Percentiles rank a stretch among this genome's conserved stretches.
Evolutionary conservation across 2,329 filamentous ascomycete genomes (phyloP).

Genomic region (Endothia cerciana): DNA sequence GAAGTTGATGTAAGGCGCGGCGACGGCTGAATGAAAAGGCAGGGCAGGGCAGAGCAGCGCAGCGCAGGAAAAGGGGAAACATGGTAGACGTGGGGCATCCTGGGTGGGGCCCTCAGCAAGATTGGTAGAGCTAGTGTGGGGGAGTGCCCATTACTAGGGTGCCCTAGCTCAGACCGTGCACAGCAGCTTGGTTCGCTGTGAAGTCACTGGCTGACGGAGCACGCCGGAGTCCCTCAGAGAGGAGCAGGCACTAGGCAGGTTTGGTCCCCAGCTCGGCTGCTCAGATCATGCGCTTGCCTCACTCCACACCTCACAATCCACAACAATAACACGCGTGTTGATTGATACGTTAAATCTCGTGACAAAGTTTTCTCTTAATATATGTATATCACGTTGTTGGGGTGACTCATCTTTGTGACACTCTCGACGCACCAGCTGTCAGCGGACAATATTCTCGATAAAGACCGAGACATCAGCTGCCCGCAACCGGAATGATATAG

Average conservation of each 20-base stretch:
- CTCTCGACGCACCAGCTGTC: too few species aligned
- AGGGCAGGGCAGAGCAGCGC: conserved; percentile 2
- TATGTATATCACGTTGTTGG: too few species aligned
- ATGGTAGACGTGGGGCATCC: background rate
- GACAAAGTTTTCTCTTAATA: too few species aligned
- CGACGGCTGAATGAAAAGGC: conserved; percentile 9
- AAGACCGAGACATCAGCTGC: too few species aligned
- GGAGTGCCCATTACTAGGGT: background rate
- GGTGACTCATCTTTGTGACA: too few species aligned
- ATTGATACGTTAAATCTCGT: background rate
- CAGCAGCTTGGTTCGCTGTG: background rate
- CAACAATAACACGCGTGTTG: background rate
- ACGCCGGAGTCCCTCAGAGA: background rate
- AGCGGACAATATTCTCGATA: too few species aligned
- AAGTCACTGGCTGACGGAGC: conserved; percentile 1
- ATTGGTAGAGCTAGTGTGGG: conserved; percentile 5
- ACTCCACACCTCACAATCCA: background rate
- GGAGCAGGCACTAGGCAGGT: background rate
- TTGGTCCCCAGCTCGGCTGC: background rate
- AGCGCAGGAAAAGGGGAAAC: conserved; percentile 12
- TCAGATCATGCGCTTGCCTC: background rate
- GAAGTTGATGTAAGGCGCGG: conserved; percentile 16
- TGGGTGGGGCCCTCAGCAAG: background rate
- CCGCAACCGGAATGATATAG: background rate
- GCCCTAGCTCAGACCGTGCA: background rate